These are phyloP conservation scores for Hymenoscyphus occultus DNA, from an alignment of 2,329 filamentous ascomycete species.

Conservation along the genomic window DNA sequence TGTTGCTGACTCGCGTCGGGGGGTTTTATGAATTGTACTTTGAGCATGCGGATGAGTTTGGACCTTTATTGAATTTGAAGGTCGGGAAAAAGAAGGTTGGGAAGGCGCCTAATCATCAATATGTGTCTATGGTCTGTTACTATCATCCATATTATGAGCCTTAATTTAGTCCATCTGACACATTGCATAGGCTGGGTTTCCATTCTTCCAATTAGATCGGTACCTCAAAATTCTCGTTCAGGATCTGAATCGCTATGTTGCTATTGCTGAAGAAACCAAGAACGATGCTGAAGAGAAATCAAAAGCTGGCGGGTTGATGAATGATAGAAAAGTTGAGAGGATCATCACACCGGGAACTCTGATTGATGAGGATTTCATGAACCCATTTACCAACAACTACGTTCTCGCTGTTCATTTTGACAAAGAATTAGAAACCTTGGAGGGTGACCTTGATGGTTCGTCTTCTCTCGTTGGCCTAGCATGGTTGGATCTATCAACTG, in stretches of 20 bases:
- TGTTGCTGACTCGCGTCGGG: conserved; percentile 86
- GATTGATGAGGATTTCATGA: conserved; percentile 97
- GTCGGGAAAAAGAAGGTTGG: conserved; percentile 75
- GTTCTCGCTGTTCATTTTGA: conserved; percentile 73
- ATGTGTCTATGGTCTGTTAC: conserved; percentile 74
- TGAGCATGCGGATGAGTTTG: conserved; percentile 87
- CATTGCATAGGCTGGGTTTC: conserved; percentile 72
- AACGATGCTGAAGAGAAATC: conserved; percentile 67
- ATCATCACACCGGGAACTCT: conserved; percentile 93
- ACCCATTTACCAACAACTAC: conserved; percentile 91
- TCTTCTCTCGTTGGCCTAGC: conserved; percentile 67
- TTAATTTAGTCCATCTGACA: conserved; percentile 6
- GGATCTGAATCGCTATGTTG: conserved; percentile 86
- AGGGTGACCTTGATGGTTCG: conserved; percentile 34
- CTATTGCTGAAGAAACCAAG: conserved; percentile 88
- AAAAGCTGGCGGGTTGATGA: conserved; percentile 75
- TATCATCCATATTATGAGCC: neutral
- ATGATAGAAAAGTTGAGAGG: conserved; percentile 79
- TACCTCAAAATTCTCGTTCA: conserved; percentile 92
- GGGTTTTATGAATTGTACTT: conserved; percentile 99
- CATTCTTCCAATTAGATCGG: conserved; percentile 86
- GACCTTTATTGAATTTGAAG: conserved; percentile 82
- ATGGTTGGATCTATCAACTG: conserved; percentile 94
- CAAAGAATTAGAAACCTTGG: neutral
- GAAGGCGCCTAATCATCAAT: conserved; percentile 66